A percentile compares a stretch with the other conserved stretches of the same genome.
Evolutionary conservation across 2,329 filamentous ascomycete species (phyloP).

Genomic region (Neospermospora avenae): DNA sequence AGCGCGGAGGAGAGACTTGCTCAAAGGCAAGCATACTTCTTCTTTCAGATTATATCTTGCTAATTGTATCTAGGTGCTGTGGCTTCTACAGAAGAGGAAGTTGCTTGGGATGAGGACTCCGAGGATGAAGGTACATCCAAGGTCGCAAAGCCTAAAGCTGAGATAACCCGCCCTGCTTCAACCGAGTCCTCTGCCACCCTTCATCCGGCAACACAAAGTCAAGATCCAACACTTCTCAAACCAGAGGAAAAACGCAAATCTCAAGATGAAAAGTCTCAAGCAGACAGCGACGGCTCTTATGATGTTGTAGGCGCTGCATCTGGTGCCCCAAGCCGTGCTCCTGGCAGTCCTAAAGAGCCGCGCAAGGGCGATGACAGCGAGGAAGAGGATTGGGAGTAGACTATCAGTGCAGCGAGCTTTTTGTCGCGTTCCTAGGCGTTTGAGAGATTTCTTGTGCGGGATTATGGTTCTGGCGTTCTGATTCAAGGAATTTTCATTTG

Average conservation of each 20-base stretch:
- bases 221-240: conserved; percentile 47
- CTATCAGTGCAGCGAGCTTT: background rate
- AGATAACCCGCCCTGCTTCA: conserved; percentile 45
- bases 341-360: conserved; percentile 59
- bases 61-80: conserved; percentile 42
- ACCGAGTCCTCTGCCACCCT: conserved; percentile 59
- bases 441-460: background rate
- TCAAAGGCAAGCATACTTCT: conserved; percentile 67
- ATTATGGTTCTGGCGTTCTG: conserved; percentile 14
- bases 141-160: conserved; percentile 34
- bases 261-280: conserved; percentile 84
- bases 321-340: conserved; percentile 73
- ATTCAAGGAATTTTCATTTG: conserved; percentile 14
- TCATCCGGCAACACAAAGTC: conserved; percentile 46
- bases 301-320: conserved; percentile 82
- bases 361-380: conserved; percentile 61
- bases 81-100: conserved; percentile 63
- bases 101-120: conserved; percentile 63
- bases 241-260: conserved; percentile 67
- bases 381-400: conserved; percentile 73
- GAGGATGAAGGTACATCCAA: conserved; percentile 58
- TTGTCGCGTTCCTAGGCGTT: conserved; percentile 22
- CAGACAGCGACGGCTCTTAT: conserved; percentile 94
- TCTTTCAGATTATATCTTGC: conserved; percentile 14
- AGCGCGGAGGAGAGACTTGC: conserved; percentile 77